Conservation (phyloP, 208 protist species). For the Vickermania spadyakhi region DNA sequence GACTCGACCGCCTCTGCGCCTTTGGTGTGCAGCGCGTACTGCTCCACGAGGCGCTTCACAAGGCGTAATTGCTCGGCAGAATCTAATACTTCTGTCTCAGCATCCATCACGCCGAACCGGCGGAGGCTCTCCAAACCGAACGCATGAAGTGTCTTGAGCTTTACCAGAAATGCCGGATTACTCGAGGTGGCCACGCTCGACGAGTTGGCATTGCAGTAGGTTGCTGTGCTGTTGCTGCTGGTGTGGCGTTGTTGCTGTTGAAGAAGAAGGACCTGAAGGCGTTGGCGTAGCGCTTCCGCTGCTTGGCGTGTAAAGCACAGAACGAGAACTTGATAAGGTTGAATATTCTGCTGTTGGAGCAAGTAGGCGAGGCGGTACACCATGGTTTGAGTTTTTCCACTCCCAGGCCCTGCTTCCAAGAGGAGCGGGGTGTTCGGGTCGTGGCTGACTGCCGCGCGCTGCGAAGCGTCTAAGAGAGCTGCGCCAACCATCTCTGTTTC, state of each 20-base stretch:
- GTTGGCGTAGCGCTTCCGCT: slow-evolving; percentile 58
- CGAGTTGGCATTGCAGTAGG: too few relatives aligned
- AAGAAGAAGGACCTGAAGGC: slow-evolving; percentile 39
- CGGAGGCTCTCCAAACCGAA: slow-evolving; percentile 79
- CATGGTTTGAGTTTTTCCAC: slow-evolving; percentile 86
- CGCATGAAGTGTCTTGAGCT: slow-evolving; percentile 79
- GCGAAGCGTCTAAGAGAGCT: slow-evolving; percentile 64
- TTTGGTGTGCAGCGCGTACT: slow-evolving; percentile 34
- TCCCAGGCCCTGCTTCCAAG: slow-evolving; percentile 75
- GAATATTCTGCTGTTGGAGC: slow-evolving; percentile 30
- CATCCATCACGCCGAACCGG: slow-evolving; percentile 34
- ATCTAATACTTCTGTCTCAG: slow-evolving; percentile 50
- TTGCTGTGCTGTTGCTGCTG: too few relatives aligned
- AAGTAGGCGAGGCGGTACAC: slow-evolving; percentile 60
- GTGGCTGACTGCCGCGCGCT: slow-evolving; percentile 30
- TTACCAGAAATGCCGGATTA: slow-evolving; percentile 16
- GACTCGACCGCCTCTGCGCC: slow-evolving; percentile 40
- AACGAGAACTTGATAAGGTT: slow-evolving; percentile 49
- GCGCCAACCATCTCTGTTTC: too few relatives aligned
- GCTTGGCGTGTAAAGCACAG: slow-evolving; percentile 83
- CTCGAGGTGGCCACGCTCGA: neutral
- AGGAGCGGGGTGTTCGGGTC: slow-evolving; percentile 36
- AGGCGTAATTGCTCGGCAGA: slow-evolving; percentile 39
- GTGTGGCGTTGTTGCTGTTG: slow-evolving; percentile 6
- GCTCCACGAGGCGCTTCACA: slow-evolving; percentile 39